Evolutionary conservation across 805 yeast species (phyloP), one percentile per base, ranked within the genome.

Genomic region (Metschnikowia proteae): DNA sequence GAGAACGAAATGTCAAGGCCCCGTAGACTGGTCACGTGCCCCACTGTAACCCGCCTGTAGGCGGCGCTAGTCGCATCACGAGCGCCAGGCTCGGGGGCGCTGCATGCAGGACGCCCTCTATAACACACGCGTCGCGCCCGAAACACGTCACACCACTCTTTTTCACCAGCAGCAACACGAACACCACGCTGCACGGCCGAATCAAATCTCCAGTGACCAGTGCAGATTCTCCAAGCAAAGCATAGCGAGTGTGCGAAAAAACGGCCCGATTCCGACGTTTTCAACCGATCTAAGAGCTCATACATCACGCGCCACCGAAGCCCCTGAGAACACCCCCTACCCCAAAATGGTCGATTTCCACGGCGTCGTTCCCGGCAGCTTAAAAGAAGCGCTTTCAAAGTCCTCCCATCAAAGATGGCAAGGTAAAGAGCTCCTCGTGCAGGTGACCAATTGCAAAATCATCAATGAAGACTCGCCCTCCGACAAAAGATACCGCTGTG

Each of bases 401-500:
- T 46, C 54, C 38, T 59, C 57, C 6, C 48, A 53, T 47, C 56
- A 57, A 29, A 48, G 49, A 44, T 62, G 59, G 57, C 55, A 54
- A 13, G 64, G 63, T 13, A 64, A 62, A 48, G 70, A 70, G 5
- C 60, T 69, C 36, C 59, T 56, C 13, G 67, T 66, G 25, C 73
- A 68, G 50, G 68, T 68, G 13, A 63, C 64, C 34, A 69, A 70
- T 52, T 58, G 64, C 46, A 70, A 67, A 50, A 64, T 62, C 34
- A 61, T 64, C 44, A 60, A 62, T 45, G 63, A 64, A 45, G 33
- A 52, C n/a, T 45, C 48, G 31, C 52, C 56, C 31, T 39, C 57
- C 28, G 60, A 56, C 27, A 59, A 61, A 42, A 62, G 66, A 47
- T 66, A 64, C 48, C 57, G 78, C 32, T 66, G 70, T 10, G 61